Percentiles rank a stretch among this genome's conserved stretches.
These are phyloP conservation scores for Stephanodiscus triporus DNA, from an alignment of 108 stramenopile species.

Conservation along the genomic window DNA sequence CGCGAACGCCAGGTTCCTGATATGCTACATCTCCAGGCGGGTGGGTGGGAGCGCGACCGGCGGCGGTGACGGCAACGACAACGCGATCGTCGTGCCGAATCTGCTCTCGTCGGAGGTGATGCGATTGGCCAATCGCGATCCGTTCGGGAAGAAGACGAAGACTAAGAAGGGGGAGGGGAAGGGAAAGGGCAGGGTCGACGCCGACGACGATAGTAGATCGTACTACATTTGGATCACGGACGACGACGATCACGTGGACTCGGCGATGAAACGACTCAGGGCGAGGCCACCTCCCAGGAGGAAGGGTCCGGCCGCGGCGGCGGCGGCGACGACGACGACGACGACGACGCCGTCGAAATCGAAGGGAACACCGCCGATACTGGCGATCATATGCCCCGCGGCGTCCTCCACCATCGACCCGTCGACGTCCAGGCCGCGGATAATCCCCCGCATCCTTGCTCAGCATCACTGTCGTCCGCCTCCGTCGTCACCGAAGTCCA, in stretches of 20 bases:
- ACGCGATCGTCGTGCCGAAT: conserved; percentile 54
- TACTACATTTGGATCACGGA: conserved; percentile 73
- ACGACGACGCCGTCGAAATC: conserved; percentile 46
- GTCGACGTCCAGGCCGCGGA: conserved; percentile 14
- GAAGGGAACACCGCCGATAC: conserved; percentile 42
- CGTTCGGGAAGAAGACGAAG: conserved; percentile 53
- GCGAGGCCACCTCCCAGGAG: conserved; percentile 38
- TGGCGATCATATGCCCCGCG: conserved; percentile 66
- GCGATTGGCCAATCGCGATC: conserved; percentile 49
- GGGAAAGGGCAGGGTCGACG: conserved; percentile 7
- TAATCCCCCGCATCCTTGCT: conserved; percentile 54
- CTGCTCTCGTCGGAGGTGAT: conserved; percentile 60
- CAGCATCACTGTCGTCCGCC: conserved; percentile 88
- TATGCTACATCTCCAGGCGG: conserved; percentile 69
- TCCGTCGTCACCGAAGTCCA: conserved; percentile 43
- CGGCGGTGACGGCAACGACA: conserved; percentile 18
- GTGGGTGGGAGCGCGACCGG: not conserved
- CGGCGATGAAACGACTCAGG: conserved; percentile 70
- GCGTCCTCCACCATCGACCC: conserved; percentile 16
- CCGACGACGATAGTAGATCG: conserved; percentile 10
- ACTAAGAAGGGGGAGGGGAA: conserved; percentile 32
- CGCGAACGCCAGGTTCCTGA: conserved; percentile 65
- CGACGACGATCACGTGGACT: conserved; percentile 51
- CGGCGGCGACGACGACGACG: conserved; percentile 38
- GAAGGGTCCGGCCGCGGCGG: conserved; percentile 23